Conservation (phyloP, 257 asterid species). For the Solanum lycopersicoides region DNA sequence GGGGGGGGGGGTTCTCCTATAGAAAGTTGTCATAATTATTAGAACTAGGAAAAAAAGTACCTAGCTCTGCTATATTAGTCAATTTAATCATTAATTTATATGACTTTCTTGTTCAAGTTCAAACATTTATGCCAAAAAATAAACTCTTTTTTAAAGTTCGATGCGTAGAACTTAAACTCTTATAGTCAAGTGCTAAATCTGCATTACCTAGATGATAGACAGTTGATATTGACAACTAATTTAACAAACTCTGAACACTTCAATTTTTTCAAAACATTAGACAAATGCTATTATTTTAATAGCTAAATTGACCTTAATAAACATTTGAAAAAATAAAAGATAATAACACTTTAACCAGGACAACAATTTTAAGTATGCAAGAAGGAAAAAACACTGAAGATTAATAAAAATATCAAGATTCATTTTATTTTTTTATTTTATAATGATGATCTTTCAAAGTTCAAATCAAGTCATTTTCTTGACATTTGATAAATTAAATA, state of each 20-base stretch:
- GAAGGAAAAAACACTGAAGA: background rate
- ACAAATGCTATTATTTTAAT: background rate
- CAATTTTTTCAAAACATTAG: background rate
- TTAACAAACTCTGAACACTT: background rate
- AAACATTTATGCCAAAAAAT: background rate
- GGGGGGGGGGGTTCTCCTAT: background rate
- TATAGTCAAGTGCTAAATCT: background rate
- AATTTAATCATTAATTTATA: background rate
- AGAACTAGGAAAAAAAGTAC: background rate
- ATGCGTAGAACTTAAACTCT: too few relatives aligned
- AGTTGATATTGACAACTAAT: background rate
- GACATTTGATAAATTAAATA: slow-evolving; percentile 13
- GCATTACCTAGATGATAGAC: background rate
- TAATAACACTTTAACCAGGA: background rate
- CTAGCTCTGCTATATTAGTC: background rate
- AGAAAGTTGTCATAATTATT: background rate
- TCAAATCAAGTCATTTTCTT: background rate
- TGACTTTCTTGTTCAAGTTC: background rate
- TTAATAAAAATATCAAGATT: background rate
- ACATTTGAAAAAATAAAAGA: background rate
- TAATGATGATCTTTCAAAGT: background rate
- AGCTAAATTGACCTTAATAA: background rate
- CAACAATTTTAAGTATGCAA: background rate
- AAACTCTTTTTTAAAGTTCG: background rate
- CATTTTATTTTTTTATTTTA: background rate